Evolutionary conservation across 768 basidiomycete species (phyloP).

Genomic region (Lactarius vividus): DNA sequence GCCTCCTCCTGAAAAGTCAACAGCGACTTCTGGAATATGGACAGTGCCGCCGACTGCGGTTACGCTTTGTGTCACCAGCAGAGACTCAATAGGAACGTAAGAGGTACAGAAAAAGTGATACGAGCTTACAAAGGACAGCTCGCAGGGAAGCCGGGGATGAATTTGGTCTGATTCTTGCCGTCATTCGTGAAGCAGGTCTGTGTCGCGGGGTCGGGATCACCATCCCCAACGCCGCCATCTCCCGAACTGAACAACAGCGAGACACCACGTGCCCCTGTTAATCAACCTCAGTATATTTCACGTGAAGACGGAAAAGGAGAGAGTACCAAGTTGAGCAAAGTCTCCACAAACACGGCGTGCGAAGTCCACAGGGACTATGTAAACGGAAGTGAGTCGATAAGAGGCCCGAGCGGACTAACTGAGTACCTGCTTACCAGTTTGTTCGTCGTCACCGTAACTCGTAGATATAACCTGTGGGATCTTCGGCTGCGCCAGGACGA

Average conservation of each 20-base stretch:
- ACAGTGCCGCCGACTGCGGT: slow-evolving; percentile 69
- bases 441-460: slow-evolving; percentile 72
- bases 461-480: slow-evolving; percentile 64
- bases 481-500: slow-evolving; percentile 44
- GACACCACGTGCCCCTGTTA: slow-evolving; percentile 58
- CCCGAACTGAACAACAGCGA: slow-evolving; percentile 69
- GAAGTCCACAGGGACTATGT: slow-evolving; percentile 51
- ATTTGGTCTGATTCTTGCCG: slow-evolving; percentile 51
- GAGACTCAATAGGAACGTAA: not conserved
- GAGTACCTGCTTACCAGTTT: slow-evolving; percentile 45
- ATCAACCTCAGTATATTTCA: not conserved
- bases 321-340: slow-evolving; percentile 60
- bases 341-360: slow-evolving; percentile 54
- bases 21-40: slow-evolving; percentile 55
- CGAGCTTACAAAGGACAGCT: slow-evolving; percentile 39
- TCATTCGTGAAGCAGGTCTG: slow-evolving; percentile 58
- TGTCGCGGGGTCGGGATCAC: slow-evolving; percentile 50
- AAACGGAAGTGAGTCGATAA: slow-evolving; percentile 18
- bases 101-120: not conserved
- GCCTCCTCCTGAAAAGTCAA: slow-evolving; percentile 66
- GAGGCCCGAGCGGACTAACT: slow-evolving; percentile 38
- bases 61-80: slow-evolving; percentile 42
- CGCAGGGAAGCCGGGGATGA: slow-evolving; percentile 57
- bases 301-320: not conserved
- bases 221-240: slow-evolving; percentile 70